Evolutionary conservation across 176 grass and related monocot species (phyloP).

Genomic region (Chloris gayana): DNA sequence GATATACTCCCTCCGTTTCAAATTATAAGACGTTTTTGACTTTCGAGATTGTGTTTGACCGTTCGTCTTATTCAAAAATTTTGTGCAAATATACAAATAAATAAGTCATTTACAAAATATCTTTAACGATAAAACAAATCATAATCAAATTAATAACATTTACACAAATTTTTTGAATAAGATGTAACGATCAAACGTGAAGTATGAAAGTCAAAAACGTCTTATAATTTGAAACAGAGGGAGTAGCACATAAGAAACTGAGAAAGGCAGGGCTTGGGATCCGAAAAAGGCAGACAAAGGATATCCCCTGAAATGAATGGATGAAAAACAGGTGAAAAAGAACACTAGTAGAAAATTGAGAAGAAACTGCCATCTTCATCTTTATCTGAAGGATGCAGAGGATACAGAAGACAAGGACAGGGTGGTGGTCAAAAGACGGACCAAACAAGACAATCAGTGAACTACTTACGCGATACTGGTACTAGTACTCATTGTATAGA

Average conservation of each 20-base stretch:
- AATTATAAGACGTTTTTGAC: too few relatives aligned
- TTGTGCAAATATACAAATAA: too few relatives aligned
- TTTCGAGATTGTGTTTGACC: too few relatives aligned
- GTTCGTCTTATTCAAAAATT: too few relatives aligned
- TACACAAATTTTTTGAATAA: too few relatives aligned
- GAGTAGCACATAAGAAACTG: not conserved
- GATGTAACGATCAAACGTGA: too few relatives aligned
- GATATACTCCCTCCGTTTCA: too few relatives aligned
- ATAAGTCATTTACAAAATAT: too few relatives aligned
- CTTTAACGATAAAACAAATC: too few relatives aligned
- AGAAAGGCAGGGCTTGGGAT: not conserved
- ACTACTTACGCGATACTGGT: not conserved
- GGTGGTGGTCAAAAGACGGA: conserved; percentile 41
- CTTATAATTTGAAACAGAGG: too few relatives aligned
- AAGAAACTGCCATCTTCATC: conserved; percentile 16
- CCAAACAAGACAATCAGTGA: conserved; percentile 47
- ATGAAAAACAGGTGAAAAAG: not conserved
- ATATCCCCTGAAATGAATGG: conserved; percentile 29
- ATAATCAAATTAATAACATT: too few relatives aligned
- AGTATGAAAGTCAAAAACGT: too few relatives aligned
- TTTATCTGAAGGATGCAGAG: conserved; percentile 17
- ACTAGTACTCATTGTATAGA: not conserved
- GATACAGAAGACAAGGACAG: conserved; percentile 21
- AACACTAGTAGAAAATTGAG: not conserved
- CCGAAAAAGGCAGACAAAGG: conserved; percentile 42